phyloP scores from a whole-genome alignment of 2,329 filamentous ascomycete species.

The Pseudopyrenochaeta lycopersici region DNA sequence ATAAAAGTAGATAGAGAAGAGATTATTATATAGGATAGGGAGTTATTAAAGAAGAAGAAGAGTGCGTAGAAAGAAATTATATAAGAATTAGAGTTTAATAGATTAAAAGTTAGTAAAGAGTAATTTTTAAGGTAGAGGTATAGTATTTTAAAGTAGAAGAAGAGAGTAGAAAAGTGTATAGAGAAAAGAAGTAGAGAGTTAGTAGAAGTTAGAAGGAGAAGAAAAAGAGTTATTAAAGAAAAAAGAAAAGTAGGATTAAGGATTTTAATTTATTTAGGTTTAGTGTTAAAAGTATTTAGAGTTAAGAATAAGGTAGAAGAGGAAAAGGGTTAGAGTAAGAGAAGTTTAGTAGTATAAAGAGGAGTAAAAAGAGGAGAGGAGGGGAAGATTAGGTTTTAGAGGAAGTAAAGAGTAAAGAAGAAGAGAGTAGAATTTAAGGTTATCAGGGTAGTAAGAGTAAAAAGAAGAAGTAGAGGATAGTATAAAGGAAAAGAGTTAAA shows the following conservation, averaged over 20 bases:
- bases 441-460: background rate
- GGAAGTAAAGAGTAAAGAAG: background rate
- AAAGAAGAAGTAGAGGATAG: background rate
- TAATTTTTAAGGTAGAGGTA: too few species aligned
- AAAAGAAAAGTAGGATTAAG: too few species aligned
- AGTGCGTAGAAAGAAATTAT: too few species aligned
- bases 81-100: too few species aligned
- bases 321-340: constrained; percentile 2
- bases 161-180: background rate
- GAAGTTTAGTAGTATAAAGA: background rate
- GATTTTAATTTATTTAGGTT: background rate
- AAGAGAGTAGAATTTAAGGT: background rate
- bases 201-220: background rate
- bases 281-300: background rate
- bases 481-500: background rate
- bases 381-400: background rate
- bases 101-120: too few species aligned
- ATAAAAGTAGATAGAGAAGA: background rate
- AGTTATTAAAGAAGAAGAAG: too few species aligned
- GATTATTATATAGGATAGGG: background rate
- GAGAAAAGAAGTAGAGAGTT: background rate
- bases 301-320: background rate
- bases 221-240: background rate
- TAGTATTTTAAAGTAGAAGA: too few species aligned
- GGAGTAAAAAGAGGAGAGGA: too few species aligned